Conservation (phyloP, 78 protist genomes). For the Cyanophora paradoxa region DNA sequence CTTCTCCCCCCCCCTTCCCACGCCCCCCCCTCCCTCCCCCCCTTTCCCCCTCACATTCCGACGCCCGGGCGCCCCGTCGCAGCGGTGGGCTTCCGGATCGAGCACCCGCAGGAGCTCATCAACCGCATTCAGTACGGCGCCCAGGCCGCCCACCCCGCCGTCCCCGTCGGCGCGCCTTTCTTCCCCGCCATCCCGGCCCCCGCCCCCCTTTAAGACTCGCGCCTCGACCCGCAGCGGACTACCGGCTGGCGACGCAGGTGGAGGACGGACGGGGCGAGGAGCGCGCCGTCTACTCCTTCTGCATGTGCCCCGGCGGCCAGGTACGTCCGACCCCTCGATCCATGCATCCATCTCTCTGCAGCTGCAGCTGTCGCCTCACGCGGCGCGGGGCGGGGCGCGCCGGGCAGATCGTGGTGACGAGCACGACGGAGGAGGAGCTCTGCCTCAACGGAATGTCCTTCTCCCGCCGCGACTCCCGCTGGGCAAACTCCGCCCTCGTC, state of each 20-base stretch:
- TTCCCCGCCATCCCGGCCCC: too few relatives aligned
- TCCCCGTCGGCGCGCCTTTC: too few relatives aligned
- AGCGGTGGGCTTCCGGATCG: conserved; percentile 28
- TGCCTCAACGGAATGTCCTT: conserved; percentile 20
- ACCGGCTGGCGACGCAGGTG: background rate
- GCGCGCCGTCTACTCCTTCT: conserved; percentile 10
- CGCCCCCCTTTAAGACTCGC: background rate
- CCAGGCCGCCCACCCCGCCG: background rate
- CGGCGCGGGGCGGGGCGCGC: too few relatives aligned
- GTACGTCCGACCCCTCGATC: too few relatives aligned
- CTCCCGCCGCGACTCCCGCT: background rate
- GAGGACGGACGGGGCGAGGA: background rate
- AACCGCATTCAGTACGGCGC: conserved; percentile 1
- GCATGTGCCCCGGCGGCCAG: conserved; percentile 30
- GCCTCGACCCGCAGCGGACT: background rate
- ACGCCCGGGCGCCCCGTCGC: background rate
- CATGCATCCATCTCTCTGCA: too few relatives aligned
- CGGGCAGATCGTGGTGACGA: conserved; percentile 13
- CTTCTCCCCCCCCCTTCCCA: too few relatives aligned
- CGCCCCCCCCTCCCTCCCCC: background rate
- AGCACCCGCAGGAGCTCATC: conserved; percentile 21
- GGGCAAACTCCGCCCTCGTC: conserved; percentile 23
- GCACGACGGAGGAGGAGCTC: background rate
- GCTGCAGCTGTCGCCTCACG: too few relatives aligned
- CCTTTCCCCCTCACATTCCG: background rate